Base-by-base conservation (phyloP, 179 eudicot species). In the Beta macrorhiza region DNA sequence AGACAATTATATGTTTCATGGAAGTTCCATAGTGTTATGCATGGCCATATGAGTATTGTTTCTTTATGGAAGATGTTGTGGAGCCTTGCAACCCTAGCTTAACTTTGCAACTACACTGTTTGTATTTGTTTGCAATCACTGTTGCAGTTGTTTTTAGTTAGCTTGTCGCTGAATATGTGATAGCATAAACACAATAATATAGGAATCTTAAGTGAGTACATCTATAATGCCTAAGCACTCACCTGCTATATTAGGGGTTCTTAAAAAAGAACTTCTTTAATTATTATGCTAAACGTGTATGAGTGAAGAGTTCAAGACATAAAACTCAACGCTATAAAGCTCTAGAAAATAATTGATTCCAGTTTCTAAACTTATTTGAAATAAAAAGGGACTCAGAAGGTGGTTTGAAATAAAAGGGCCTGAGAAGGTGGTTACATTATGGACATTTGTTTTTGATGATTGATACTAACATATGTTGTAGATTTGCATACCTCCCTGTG, bases 1-100 rank as follows among this genome's bases (percentile, higher is more conserved):
- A 87, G 88, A 79, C 51, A 47, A 64, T 52, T 61, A 1, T 73
- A 45, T 70, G n/a, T 73, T 45, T 45, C 62, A 15, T 63, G 42
- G 53, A 10, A 29, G 58, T 29, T 82, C 17, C 5, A n/a, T 76
- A 3, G 42, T 82, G 15, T 19, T 70, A 6, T 77, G 59, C 53
- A 42, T 55, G 57, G 37, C 8, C 13, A 53, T 78, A 19, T 29
- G 51, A 19, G 2, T 15, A 19, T 61, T 63, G 22, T 29, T 29
- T 44, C 57, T 61, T 47, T 78, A 22, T 55, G 72, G 62, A 82
- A 76, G 63, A 49, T 65, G 51, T 22, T 62, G 11, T 72, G 78
- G 63, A 5, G 51, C 72, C 22, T 59, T 22, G 44, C 14, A 55
- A 42, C 7, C 29, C 9, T 72, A 52, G 20, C 37, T 6, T 52